Evolutionary conservation across 352 stramenopile genomes (phyloP), one percentile per base, ranked within the genome.

Genomic region (Plasmopara viticola): DNA sequence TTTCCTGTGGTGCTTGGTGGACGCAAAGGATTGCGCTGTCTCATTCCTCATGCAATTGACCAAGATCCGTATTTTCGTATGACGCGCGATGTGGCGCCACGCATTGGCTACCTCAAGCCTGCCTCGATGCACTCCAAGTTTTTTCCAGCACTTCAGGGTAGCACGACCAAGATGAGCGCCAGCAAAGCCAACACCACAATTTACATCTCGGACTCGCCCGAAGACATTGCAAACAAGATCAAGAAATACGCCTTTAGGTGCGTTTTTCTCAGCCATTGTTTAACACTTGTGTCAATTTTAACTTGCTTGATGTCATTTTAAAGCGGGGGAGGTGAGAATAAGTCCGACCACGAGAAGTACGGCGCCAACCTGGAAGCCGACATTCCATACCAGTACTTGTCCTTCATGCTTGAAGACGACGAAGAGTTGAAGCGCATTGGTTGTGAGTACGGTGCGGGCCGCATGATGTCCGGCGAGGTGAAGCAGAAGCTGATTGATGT

Each of bases 111-210:
- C 56, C 63, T 90, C 42, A 98, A 98, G 72, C 97, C 97, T 13
- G 89, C 96, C 9, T 84, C 99, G 31, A 98, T 99, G 57, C 96
- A 99, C 78, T 99, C 94, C 57, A 99, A 99, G 70, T 99, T 99
- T 70, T 99, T 99, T 78, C 97, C 97, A 3, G 95, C 97, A 5
- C 79, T 99, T 6, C 94, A 99, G 74, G 96, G 96, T 38, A 84
- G 77, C 62, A 82, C 83, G 38, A 98, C 96, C 38, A 99, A 99
- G 80, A 99, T 99, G 97, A 98, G 87, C 56, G 94, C 91, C 31
- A 98, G 86, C 45, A 91, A 97, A 67, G 78, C 78, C 14, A 98
- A 94, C 61, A 98, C 90, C 31, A 97, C 97, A 33, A 98, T 99
- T 48, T 99, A 98, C 72, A 93, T 99, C 44, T 99, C 96, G 20